These are phyloP conservation scores for Lojkania enalia DNA, from an alignment of 2,329 filamentous ascomycete species.

Conservation along the genomic window DNA sequence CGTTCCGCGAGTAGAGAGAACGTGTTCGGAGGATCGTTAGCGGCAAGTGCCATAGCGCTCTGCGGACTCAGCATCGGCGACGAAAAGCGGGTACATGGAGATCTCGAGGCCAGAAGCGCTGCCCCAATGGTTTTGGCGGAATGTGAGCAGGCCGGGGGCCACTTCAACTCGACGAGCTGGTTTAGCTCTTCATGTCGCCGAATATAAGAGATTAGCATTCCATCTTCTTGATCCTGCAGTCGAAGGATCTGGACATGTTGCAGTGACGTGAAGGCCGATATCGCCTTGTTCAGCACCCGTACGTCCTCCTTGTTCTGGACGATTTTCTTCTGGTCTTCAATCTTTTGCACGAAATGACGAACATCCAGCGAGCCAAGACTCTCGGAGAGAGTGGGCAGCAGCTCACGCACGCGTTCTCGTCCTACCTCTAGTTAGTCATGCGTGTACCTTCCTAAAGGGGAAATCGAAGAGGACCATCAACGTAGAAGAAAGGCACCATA, in stretches of 20 bases:
- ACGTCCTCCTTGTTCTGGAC: slow-evolving; percentile 57
- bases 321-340: slow-evolving; percentile 56
- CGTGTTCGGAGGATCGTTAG: slow-evolving; percentile 51
- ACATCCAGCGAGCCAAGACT: slow-evolving; percentile 45
- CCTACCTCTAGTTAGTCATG: slow-evolving; percentile 36
- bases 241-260: slow-evolving; percentile 68
- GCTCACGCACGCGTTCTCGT: slow-evolving; percentile 46
- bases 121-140: slow-evolving; percentile 61
- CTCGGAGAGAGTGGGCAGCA: slow-evolving; percentile 42
- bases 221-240: slow-evolving; percentile 63
- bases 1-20: slow-evolving; percentile 58
- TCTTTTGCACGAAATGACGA: slow-evolving; percentile 50
- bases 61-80: slow-evolving; percentile 65
- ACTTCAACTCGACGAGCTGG: slow-evolving; percentile 57
- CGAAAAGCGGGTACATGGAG: slow-evolving; percentile 63
- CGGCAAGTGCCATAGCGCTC: slow-evolving; percentile 58
- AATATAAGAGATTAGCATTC: slow-evolving; percentile 57
- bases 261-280: slow-evolving; percentile 61
- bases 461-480: slow-evolving; percentile 49
- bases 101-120: slow-evolving; percentile 60
- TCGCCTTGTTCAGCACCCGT: slow-evolving; percentile 56
- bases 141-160: slow-evolving; percentile 65
- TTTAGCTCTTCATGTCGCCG: slow-evolving; percentile 51
- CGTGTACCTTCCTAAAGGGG: slow-evolving; percentile 17
- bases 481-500: slow-evolving; percentile 62